phyloP scores from a whole-genome alignment of 2,329 filamentous ascomycete genomes.

The Aspergillus jensenii region DNA sequence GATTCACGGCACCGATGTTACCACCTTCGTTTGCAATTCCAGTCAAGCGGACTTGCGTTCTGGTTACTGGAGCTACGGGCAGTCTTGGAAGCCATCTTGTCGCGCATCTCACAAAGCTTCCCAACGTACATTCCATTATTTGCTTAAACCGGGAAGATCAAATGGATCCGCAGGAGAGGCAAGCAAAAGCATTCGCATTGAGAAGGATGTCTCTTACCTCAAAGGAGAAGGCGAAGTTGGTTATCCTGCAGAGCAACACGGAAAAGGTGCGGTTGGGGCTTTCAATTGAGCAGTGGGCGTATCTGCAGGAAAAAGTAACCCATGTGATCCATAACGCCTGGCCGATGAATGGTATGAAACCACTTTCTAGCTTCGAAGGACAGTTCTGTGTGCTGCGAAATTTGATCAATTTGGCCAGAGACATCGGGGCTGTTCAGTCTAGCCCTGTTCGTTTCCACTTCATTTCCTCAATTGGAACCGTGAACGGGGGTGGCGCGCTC shows the following conservation, averaged over 20 bases:
- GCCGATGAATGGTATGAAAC: conserved; percentile 26
- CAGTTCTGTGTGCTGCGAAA: conserved; percentile 49
- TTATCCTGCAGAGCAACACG: conserved; percentile 52
- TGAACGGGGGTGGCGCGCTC: conserved; percentile 40
- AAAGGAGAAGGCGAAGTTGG: conserved; percentile 35
- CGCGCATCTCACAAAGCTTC: conserved; percentile 32
- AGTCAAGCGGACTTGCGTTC: conserved; percentile 23
- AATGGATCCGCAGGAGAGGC: conserved; percentile 29
- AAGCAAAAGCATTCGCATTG: conserved; percentile 32
- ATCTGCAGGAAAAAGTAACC: conserved; percentile 43
- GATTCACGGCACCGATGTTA: conserved; percentile 16
- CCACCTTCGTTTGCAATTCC: not conserved
- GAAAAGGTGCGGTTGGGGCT: conserved; percentile 52
- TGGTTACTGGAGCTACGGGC: conserved; percentile 45
- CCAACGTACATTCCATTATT: conserved; percentile 34
- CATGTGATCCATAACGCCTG: conserved; percentile 44
- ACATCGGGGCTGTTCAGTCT: conserved; percentile 21
- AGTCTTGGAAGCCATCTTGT: conserved; percentile 44
- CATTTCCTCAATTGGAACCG: conserved; percentile 44
- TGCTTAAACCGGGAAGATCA: conserved; percentile 49
- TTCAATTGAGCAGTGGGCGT: conserved; percentile 33
- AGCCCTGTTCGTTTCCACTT: conserved; percentile 36
- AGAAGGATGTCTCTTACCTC: conserved; percentile 25
- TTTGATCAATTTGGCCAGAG: conserved; percentile 48
- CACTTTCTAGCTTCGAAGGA: conserved; percentile 20